phyloP scores from a whole-genome alignment of 2,329 filamentous ascomycete species.

The Microdochium trichocladiopsis region DNA sequence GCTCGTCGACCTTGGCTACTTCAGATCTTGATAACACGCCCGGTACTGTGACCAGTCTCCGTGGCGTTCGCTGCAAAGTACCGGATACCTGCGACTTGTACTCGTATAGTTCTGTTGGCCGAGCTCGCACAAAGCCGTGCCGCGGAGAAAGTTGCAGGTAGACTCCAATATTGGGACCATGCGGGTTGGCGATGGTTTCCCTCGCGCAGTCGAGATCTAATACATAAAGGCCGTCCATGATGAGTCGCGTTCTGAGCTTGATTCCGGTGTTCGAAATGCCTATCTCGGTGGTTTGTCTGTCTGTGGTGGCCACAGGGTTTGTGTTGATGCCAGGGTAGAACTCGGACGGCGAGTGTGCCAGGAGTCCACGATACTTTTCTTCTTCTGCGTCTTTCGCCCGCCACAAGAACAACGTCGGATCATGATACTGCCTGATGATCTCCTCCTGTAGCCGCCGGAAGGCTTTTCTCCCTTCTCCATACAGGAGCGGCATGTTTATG shows the following conservation, averaged over 20 bases:
- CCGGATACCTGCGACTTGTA: background rate
- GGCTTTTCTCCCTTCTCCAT: constrained; percentile 17
- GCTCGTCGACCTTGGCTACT: background rate
- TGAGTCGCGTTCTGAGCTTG: background rate
- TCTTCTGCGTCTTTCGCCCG: background rate
- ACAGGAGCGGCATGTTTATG: constrained; percentile 19
- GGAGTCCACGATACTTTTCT: background rate
- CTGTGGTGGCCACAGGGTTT: background rate
- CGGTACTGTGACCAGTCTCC: background rate
- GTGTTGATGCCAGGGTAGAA: background rate
- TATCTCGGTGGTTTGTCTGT: background rate
- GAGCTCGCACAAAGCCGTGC: background rate
- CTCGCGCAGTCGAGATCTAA: background rate
- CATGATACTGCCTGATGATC: constrained; percentile 8
- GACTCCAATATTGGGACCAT: background rate
- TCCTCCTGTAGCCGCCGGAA: constrained; percentile 17
- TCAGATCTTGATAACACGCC: background rate
- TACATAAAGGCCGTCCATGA: background rate
- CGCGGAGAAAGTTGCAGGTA: background rate
- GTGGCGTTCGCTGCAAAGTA: background rate
- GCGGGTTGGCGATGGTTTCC: no score
- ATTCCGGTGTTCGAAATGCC: background rate
- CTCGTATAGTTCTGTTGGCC: background rate
- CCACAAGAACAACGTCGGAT: background rate
- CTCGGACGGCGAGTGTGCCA: background rate